phyloP scores from a whole-genome alignment of 352 stramenopile genomes.

The Globisporangium iwayamae region DNA sequence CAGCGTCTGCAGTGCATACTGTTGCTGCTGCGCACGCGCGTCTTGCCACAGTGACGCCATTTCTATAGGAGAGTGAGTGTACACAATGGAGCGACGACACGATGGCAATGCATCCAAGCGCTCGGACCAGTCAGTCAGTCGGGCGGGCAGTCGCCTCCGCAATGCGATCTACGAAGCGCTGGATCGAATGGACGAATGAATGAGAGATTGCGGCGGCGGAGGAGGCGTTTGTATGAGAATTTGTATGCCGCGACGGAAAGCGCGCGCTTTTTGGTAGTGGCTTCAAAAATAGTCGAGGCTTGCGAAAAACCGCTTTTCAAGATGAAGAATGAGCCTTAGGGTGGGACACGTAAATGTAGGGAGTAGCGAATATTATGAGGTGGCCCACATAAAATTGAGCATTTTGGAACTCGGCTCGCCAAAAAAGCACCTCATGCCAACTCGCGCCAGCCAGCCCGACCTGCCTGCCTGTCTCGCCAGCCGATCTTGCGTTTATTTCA shows the following conservation, averaged over 20 bases:
- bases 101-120: neutral
- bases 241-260: slow-evolving; percentile 6
- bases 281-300: slow-evolving; percentile 9
- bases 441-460: no score
- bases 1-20: slow-evolving; percentile 11
- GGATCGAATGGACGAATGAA: neutral
- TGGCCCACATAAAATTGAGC: neutral
- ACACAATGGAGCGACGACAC: neutral
- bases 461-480: no score
- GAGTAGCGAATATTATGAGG: neutral
- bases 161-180: slow-evolving; percentile 9
- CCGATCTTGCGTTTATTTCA: no score
- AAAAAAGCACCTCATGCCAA: no score
- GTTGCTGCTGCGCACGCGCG: neutral
- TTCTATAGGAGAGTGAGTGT: neutral
- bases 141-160: neutral
- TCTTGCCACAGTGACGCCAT: slow-evolving; percentile 4
- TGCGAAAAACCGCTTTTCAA: slow-evolving; percentile 8
- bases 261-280: slow-evolving; percentile 9
- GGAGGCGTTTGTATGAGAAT: slow-evolving; percentile 9
- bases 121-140: neutral
- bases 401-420: neutral
- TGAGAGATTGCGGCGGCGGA: neutral
- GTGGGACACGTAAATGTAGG: neutral
- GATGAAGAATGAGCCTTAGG: neutral